Base-by-base conservation (phyloP, 768 basidiomycete genomes). In the Leccinum boreale region DNA sequence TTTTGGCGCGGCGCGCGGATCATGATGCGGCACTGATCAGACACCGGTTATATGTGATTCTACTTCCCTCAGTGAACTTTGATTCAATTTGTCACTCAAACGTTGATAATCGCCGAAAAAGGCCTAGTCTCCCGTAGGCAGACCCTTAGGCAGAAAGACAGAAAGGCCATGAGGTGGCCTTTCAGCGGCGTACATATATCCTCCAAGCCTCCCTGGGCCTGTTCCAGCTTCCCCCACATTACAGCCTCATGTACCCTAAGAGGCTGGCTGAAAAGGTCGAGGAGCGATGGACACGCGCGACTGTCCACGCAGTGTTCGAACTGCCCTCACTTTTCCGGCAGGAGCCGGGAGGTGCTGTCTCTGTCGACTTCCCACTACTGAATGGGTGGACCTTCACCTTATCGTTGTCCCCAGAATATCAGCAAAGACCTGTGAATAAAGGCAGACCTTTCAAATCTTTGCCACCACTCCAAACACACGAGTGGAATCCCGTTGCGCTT, bases 301-400 rank as follows among this genome's bases (percentile, higher is more conserved):
- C 53, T 3, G 44, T 68, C 8, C 51, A 63, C 19, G 49, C 54
- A 3, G 17, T 36, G 29, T 68, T 57, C 29, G 1, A 8, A 17
- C 8, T 65, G 10, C 1, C 1, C 29, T 10, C 28, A 14, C 35
- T 44, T 7, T 4, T 58, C 14, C 12, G 47, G 23, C 23, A 24
- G 23, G 21, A 4, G n/a, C 5, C 55, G 23, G 24, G 0, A 11
- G 33, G 12, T 21, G 5, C 1, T 17, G 28, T 56, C 28, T 35
- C 54, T 24, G 15, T 67, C 23, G 12, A 53, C 3, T 47, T 67
- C 23, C 67, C 64, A 0, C 10, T 67, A 11, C 49, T 26, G 8
- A 45, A 8, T 15, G 64, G 67, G 17, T 66, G 61, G 66, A 47
- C 58, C 12, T 67, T 67, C 45, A 1, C 56, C 15, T 29, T 67